Base-by-base conservation (phyloP, 768 basidiomycete species). In the Boletellus ananas region DNA sequence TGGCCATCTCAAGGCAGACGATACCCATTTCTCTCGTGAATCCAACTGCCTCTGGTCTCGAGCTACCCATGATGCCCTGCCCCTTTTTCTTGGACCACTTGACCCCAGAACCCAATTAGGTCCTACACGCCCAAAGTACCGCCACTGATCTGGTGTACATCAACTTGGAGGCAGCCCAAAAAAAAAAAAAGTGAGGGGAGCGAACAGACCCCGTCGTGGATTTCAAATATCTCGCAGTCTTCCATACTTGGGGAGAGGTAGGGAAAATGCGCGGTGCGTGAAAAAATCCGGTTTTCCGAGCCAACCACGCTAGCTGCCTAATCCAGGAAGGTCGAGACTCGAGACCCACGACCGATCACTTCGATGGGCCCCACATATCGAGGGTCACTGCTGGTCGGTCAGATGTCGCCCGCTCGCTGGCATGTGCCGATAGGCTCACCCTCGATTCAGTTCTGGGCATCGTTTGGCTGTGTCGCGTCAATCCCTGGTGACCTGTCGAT, bases 211-310 rank as follows among this genome's bases (percentile, higher is more conserved):
- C 49, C 42, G 34, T 23, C 35, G 25, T 16, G 37, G 41, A 62
- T 60, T 61, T 57, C 49, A 56, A 60, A 62, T 58, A 23, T 10
- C 27, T 29, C 27, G 29, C 23, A n/a, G n/a, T n/a, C n/a, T 27
- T 27, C 25, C 25, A 29, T 29, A 8, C 29, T 29, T 9, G 29
- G 29, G 29, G 9, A 29, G 11, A 29, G 11, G 11, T 9, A 6
- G 8, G 29, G 6, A 7, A 10, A 7, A 29, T 7, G 27, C 8
- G 10, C 27, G 11, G 29, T 29, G 29, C 11, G 29, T 11, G 10
- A 29, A 29, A 29, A 29, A 29, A 10, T 29, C 29, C 29, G 29
- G 8, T 29, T 29, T 29, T 1, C 29, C 29, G 29, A 29, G 29
- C 29, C 29, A 36, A 50, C 34, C 12, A 21, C n/a, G 39, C 21